Evolutionary conservation across 441 rosid genomes (phyloP).

Genomic region (Syzygium syzygioides): DNA sequence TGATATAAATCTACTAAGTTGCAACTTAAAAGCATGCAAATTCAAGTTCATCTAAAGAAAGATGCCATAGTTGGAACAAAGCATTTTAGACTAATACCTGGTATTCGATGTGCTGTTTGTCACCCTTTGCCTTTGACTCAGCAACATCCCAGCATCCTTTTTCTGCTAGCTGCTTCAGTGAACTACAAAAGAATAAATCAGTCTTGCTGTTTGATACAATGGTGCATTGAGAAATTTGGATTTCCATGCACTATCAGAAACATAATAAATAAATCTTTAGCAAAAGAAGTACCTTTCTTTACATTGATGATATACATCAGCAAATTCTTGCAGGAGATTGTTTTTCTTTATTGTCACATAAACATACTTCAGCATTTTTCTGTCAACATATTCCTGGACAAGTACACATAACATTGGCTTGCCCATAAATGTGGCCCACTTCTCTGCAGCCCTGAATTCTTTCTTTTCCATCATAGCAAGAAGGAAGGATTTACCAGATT

Average conservation of each 20-base stretch:
- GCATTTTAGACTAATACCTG: slow-evolving; percentile 30
- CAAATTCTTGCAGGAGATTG: slow-evolving; percentile 64
- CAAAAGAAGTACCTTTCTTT: slow-evolving; percentile 53
- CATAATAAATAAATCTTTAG: not conserved
- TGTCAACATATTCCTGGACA: slow-evolving; percentile 60
- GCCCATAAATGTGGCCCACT: slow-evolving; percentile 92
- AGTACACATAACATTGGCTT: slow-evolving; percentile 62
- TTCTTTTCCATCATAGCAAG: slow-evolving; percentile 64
- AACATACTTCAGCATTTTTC: slow-evolving; percentile 71
- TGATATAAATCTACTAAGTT: not conserved
- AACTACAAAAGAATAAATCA: slow-evolving; percentile 34
- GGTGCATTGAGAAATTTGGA: not conserved
- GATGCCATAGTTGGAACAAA: slow-evolving; percentile 4
- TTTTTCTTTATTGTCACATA: slow-evolving; percentile 61
- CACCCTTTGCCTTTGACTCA: slow-evolving; percentile 60
- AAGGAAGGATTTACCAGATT: slow-evolving; percentile 68
- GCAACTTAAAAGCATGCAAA: not conserved
- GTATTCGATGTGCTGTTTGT: slow-evolving; percentile 59
- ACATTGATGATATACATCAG: slow-evolving; percentile 59
- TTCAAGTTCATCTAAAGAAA: not conserved
- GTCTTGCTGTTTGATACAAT: not conserved
- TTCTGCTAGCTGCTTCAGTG: slow-evolving; percentile 68
- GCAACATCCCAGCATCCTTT: slow-evolving; percentile 95
- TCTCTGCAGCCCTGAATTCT: slow-evolving; percentile 78
- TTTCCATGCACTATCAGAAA: not conserved